Evolutionary conservation across 1,284 basidiomycete genomes (phyloP), one percentile per base, ranked within the genome.

Genomic region (Cryptococcus sp.): DNA sequence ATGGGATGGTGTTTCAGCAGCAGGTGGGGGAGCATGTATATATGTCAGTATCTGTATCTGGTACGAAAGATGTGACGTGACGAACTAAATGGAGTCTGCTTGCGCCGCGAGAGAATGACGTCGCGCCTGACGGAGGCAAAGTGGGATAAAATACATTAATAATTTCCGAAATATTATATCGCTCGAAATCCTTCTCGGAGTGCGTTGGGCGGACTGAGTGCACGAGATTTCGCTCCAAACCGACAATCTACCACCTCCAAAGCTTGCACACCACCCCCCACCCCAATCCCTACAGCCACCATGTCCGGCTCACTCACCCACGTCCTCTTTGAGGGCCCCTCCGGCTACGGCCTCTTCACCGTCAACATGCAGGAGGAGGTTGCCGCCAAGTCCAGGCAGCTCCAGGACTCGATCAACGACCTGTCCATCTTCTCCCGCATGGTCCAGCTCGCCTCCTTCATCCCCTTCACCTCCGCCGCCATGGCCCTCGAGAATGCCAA

Each of bases 401-500:
- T 94, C 55, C 94, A 97, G 79, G 85, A 89, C 59, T 87, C 89
- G 45, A 87, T 95, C 68, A 82, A 82, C 65, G 91, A 98, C 78
- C 81, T 95, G 69, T 82, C 86, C 73, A 93, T 91, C 75, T 98
- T 99, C 77, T 83, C 85, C 65, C 93, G 94, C 82, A 95, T 97
- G 89, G 89, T 98, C 65, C 83, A 86, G 70, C 81, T 98, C 69
- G 78, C 89, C 77, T 94, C 89, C 73, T 98, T 98, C 81, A 83
- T 87, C 57, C 95, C 96, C 1, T 98, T 96, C 83, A 92, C 91
- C 77, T 93, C 83, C 64, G 93, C 94, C 40, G 92, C 91, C 1
- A 89, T 98, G 76, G 96, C 95, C 28, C 81, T 99, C 64, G 93
- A 98, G 79, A 97, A 96, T 70, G 88, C 88, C 56, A 96, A 98